Evolutionary conservation across 225 moss, liverwort and hornwort species (phyloP), one percentile per base, ranked within the genome.

Genomic region (Physcomitrium patens): DNA sequence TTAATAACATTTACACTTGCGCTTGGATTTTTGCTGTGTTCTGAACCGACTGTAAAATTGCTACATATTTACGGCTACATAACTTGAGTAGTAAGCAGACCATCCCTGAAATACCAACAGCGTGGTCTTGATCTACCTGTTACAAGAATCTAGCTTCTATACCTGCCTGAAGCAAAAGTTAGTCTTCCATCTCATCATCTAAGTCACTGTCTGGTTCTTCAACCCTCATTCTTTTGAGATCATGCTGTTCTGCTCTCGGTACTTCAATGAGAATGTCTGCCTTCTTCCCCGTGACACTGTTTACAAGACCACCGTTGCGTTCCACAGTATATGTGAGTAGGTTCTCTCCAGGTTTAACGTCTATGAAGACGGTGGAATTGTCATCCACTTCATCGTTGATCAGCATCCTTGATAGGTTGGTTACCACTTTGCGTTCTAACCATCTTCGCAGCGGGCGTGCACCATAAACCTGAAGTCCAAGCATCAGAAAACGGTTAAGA

Each of bases 341-440:
- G 24, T 78, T 78, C 14, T 56, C 71, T 23, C 83, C 83, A 23
- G 79, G 77, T 41, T 74, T 80, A 0, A 74, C 86, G 63, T 94
- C 94, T 63, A 97, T 93, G 57, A 68, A 91, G 27, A 97, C 97
- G 0, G 97, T 97, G 9, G 89, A 89, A 60, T 94, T 97, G 14
- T 97, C 94, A 27, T 97, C 94, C n/a, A 97, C 89, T 27, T 93
- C 93, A 41, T 89, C 97, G 18, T 87, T 86, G 72, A 97, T 94
- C 62, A 97, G 67, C 93, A 94, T 94, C 28, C 65, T 79, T 16
- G 94, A 97, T 23, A 97, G 81, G 16, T 90, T 77, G 18, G 97
- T 97, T 1, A 97, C 97, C 12, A 97, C 97, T 67, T 94, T 94
- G 51, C 90, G 86, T 77, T 97, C 97, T 71, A 97, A 26, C 94